Evolutionary conservation across 257 asterid species (phyloP), one percentile per base, ranked within the genome.

Genomic region (Parsonsia alboflavescens): DNA sequence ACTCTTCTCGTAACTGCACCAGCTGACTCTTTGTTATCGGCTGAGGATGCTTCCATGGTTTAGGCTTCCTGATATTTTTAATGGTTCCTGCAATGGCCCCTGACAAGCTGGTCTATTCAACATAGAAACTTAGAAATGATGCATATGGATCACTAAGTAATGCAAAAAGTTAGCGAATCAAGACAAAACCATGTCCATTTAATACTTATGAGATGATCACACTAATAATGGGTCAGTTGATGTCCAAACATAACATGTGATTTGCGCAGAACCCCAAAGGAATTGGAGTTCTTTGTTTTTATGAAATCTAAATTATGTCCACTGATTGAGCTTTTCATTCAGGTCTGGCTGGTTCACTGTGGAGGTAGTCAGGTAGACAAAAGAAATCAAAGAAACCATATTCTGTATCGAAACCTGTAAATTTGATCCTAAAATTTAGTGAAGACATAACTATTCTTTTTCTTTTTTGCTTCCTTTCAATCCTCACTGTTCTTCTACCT

Each of bases 31-130:
- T 86, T n/a, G 97, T 91, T 68, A 91, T 81, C 30, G 91, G 93
- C 79, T 91, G 95, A 48, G 96, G 96, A 81, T 91, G 97, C 75
- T 88, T 89, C 95, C 97, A 89, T 26, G 93, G 85, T 75, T 88
- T 90, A 36, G 97, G 97, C 86, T 87, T 91, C 78, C 89, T 80
- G 2, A 90, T 77, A 77, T 75, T 83, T 72, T 84, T 88, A 22
- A 28, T 84, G n/a, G 45, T 56, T 72, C 88, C 93, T 89, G 82
- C 7, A 6, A 53, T 58, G 21, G 36, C 44, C 72, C 71, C 30
- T 30, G 16, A 58, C 24, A 72, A 45, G 16, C 42, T 22, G 66
- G 8, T 30, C 33, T 39, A 57, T 67, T 59, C 30, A 44, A 44
- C 61, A 6, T 24, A 22, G n/a, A 1, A 73, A 59, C 10, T 59